Conservation (phyloP, 352 stramenopile genomes). For the Thalassiosira mediterranea region DNA sequence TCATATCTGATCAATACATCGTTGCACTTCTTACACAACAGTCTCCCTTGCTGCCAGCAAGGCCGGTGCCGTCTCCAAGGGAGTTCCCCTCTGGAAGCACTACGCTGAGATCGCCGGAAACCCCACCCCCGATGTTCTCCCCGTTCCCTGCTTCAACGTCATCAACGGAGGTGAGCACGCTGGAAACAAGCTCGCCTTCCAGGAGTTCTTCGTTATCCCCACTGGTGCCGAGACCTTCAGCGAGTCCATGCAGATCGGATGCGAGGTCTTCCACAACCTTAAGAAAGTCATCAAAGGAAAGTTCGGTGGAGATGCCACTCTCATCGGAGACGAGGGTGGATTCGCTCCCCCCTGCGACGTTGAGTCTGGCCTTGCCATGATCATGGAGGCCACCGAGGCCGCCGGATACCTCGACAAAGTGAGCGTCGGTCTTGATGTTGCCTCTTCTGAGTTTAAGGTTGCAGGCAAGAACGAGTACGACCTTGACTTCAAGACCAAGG, state of each 20-base stretch:
- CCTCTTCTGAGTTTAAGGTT: conserved; percentile 98
- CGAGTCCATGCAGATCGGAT: conserved; percentile 97
- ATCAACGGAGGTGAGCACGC: conserved; percentile 99
- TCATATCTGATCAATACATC: conserved; percentile 8
- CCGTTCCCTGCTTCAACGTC: conserved; percentile 99
- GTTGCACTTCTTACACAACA: conserved; percentile 27
- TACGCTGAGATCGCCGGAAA: conserved; percentile 98
- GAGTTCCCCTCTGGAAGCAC: conserved; percentile 96
- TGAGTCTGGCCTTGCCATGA: conserved; percentile 93
- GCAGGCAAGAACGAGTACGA: conserved; percentile 95
- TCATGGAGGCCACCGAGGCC: conserved; percentile 96
- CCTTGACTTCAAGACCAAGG: conserved; percentile 97
- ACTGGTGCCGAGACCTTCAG: conserved; percentile 86
- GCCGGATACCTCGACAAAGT: conserved; percentile 97
- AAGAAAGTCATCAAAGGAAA: conserved; percentile 98
- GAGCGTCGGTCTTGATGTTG: conserved; percentile 96
- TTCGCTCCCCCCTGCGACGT: conserved; percentile 97
- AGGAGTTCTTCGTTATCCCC: conserved; percentile 99
- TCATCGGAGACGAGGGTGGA: conserved; percentile 98
- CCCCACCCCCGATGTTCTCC: conserved; percentile 89
- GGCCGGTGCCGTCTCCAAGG: conserved; percentile 93
- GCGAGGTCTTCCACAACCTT: conserved; percentile 98
- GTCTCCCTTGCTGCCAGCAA: conserved; percentile 96
- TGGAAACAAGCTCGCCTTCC: conserved; percentile 98
- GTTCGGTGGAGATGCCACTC: conserved; percentile 97